A percentile compares a stretch with the other conserved stretches of the same genome.
Evolutionary conservation across 2,329 filamentous ascomycete genomes (phyloP).

Genomic region (Grosmannia serpens): DNA sequence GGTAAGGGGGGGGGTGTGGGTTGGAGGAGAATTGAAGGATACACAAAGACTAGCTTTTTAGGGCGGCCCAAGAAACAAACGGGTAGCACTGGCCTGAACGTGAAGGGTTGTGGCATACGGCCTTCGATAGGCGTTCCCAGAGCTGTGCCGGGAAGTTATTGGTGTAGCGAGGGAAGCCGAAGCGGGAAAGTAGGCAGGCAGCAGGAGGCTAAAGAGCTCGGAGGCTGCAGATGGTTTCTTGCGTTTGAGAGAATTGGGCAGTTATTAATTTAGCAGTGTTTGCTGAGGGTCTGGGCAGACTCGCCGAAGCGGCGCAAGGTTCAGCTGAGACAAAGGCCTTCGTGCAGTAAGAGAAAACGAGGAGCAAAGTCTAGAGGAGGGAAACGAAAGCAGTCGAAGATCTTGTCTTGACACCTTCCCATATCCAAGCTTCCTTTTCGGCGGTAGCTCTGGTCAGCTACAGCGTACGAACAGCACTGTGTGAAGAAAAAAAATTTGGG

Average conservation of each 20-base stretch:
- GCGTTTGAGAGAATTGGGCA: background rate
- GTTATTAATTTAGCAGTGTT: no score
- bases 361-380: background rate
- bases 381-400: background rate
- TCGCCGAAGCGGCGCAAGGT: background rate
- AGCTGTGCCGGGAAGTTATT: background rate
- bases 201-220: background rate
- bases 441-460: background rate
- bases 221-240: background rate
- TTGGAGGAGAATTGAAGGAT: background rate
- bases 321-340: background rate
- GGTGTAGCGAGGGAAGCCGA: background rate
- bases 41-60: background rate
- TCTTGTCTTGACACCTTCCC: background rate
- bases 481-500: background rate
- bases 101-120: background rate
- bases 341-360: no score
- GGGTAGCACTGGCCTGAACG: background rate
- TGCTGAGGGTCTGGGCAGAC: background rate
- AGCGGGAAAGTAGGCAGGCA: background rate
- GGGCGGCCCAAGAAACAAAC: constrained; percentile 1
- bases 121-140: background rate
- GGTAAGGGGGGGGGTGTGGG: constrained; percentile 1
- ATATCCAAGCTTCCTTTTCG: background rate
- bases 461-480: background rate